A percentile compares a stretch with the other conserved stretches of the same genome.
Evolutionary conservation across 495 filamentous ascomycete genomes (phyloP).

Genomic region (Staphylotrichum tortipilum): DNA sequence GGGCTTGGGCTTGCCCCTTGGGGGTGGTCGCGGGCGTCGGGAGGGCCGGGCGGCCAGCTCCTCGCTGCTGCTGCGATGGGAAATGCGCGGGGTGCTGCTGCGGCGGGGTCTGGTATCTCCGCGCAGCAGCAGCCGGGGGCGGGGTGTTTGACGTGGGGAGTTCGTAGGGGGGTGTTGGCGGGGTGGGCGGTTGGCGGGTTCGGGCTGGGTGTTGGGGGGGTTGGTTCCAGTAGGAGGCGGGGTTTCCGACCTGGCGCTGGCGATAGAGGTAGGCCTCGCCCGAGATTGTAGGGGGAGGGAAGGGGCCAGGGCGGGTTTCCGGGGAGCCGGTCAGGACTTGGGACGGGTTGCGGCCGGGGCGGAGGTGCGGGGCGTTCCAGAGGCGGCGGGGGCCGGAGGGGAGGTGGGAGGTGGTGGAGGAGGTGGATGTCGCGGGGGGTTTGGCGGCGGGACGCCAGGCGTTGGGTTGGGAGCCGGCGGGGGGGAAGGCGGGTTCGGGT

Average conservation of each 20-base stretch:
- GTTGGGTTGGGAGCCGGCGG: conserved; percentile 26
- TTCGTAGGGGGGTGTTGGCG: conserved; percentile 3
- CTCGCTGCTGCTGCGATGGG: conserved; percentile 1
- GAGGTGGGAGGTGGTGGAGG: too few species aligned
- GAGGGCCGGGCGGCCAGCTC: too few species aligned
- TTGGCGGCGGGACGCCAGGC: conserved; percentile 24
- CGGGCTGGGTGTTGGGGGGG: background rate
- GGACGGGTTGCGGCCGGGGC: conserved; percentile 18
- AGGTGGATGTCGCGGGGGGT: too few species aligned
- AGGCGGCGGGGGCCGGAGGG: conserved; percentile 7
- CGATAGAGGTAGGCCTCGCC: too few species aligned
- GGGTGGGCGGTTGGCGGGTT: background rate
- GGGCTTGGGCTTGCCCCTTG: background rate
- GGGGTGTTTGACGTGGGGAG: background rate
- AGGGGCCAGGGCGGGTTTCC: conserved; percentile 6
- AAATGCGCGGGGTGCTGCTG: too few species aligned
- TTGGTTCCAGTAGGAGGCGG: conserved; percentile 13
- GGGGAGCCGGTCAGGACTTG: conserved; percentile 23
- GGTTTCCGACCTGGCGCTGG: conserved; percentile 9
- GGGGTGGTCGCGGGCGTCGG: too few species aligned
- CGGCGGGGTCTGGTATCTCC: conserved; percentile 5
- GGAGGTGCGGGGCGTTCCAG: conserved; percentile 7
- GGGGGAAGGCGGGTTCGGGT: conserved; percentile 17
- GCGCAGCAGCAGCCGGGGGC: background rate
- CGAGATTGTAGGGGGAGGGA: background rate